phyloP scores from a whole-genome alignment of 352 stramenopile genomes.

The Phytophthora chlamydospora region DNA sequence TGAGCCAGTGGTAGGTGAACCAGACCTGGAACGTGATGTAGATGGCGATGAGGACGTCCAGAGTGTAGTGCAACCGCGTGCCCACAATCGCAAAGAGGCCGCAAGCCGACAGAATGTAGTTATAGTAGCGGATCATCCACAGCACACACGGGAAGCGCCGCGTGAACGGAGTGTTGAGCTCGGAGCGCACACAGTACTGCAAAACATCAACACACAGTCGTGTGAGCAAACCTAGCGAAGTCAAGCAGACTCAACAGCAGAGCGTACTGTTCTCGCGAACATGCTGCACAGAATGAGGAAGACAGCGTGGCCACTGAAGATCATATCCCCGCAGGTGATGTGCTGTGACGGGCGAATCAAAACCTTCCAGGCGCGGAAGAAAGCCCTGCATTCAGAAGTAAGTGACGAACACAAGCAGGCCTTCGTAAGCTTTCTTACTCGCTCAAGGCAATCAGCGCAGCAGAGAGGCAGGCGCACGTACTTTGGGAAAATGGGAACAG shows the following conservation, averaged over 20 bases:
- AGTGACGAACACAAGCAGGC: neutral
- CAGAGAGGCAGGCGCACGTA: slow-evolving; percentile 32
- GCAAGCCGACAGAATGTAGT: slow-evolving; percentile 65
- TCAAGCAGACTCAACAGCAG: neutral
- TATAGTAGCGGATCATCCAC: slow-evolving; percentile 84
- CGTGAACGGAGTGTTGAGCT: slow-evolving; percentile 89
- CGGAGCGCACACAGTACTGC: slow-evolving; percentile 77
- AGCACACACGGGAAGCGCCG: slow-evolving; percentile 72
- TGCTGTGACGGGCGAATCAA: slow-evolving; percentile 83
- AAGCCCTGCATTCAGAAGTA: slow-evolving; percentile 49
- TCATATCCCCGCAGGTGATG: slow-evolving; percentile 90
- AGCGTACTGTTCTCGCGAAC: slow-evolving; percentile 74
- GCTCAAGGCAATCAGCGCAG: neutral
- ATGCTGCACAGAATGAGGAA: slow-evolving; percentile 87
- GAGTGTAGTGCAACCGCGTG: slow-evolving; percentile 87
- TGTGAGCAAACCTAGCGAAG: slow-evolving; percentile 5
- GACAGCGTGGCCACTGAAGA: slow-evolving; percentile 88
- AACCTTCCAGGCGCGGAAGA: slow-evolving; percentile 83
- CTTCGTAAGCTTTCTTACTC: neutral
- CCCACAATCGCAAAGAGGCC: slow-evolving; percentile 87
- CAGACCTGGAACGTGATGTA: slow-evolving; percentile 89
- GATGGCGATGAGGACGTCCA: slow-evolving; percentile 87
- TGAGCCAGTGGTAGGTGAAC: slow-evolving; percentile 88
- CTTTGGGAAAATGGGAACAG: slow-evolving; percentile 88
- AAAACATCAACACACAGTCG: slow-evolving; percentile 11